Conservation (phyloP, 2,329 filamentous ascomycete species). For the Fusarium sp. region DNA sequence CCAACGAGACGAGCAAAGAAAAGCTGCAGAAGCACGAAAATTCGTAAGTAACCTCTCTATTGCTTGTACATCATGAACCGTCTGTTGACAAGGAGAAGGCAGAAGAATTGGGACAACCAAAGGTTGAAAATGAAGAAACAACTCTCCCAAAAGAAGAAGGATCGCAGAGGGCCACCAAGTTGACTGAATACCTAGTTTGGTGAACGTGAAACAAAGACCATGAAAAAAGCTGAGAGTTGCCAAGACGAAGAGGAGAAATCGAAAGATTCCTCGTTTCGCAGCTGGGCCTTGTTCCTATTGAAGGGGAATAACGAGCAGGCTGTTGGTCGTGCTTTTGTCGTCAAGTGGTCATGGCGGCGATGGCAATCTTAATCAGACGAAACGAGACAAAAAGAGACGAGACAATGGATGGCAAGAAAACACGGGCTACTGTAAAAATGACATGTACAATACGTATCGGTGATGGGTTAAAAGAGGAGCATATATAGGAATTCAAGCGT, state of each 20-base stretch:
- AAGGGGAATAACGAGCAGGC: not conserved
- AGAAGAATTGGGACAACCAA: constrained; percentile 58
- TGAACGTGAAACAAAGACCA: not conserved
- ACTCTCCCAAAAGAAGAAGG: constrained; percentile 63
- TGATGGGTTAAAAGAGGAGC: not conserved
- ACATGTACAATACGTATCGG: not conserved
- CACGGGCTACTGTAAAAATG: not conserved
- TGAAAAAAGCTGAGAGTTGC: not conserved
- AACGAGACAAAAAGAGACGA: constrained; percentile 8
- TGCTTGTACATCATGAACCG: not conserved
- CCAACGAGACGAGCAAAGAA: constrained; percentile 58
- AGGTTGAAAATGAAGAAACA: constrained; percentile 62
- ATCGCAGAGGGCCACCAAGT: constrained; percentile 52
- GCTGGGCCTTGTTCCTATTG: not conserved
- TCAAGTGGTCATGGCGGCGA: not conserved
- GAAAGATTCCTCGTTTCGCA: not conserved
- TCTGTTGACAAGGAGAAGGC: constrained; percentile 50
- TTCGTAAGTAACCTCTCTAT: constrained; percentile 52
- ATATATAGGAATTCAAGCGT: not conserved
- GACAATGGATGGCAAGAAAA: not conserved
- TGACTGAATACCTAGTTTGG: constrained; percentile 13
- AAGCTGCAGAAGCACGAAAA: constrained; percentile 63
- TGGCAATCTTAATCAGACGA: not conserved
- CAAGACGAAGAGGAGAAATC: not conserved
- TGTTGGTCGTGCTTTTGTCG: not conserved